phyloP scores from a whole-genome alignment of 257 asterid genomes.

The Solanum peruvianum region DNA sequence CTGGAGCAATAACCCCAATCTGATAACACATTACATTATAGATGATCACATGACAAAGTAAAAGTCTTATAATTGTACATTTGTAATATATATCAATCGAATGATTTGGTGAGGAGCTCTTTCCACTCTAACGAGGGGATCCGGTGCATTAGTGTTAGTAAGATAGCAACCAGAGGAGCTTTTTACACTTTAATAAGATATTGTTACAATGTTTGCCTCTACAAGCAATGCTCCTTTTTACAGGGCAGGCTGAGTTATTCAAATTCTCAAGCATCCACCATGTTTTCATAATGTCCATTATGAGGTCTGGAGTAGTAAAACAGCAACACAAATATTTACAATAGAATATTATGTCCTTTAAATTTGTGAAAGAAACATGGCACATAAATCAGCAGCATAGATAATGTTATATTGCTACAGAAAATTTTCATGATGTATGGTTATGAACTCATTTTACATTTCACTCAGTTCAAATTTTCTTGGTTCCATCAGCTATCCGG shows the following conservation, averaged over 20 bases:
- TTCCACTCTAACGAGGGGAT: background rate
- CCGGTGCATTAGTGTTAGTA: background rate
- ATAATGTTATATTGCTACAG: background rate
- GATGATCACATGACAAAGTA: background rate
- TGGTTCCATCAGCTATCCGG: background rate
- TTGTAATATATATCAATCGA: slow-evolving; percentile 1
- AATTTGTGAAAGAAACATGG: background rate
- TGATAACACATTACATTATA: background rate
- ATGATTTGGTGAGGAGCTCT: background rate
- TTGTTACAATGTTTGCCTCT: background rate
- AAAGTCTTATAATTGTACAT: background rate
- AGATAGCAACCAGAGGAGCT: background rate
- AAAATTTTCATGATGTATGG: background rate
- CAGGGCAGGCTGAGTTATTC: background rate
- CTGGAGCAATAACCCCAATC: background rate
- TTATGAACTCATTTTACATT: background rate
- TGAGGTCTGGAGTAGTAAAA: background rate
- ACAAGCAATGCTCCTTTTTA: background rate
- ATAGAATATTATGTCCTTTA: background rate
- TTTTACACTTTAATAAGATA: background rate
- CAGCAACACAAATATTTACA: background rate
- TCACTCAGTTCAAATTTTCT: background rate
- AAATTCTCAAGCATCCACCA: background rate
- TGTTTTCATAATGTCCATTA: background rate
- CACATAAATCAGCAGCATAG: background rate